Conservation (phyloP, 2,329 filamentous ascomycete species). For the Aspergillus calidoustus region DNA sequence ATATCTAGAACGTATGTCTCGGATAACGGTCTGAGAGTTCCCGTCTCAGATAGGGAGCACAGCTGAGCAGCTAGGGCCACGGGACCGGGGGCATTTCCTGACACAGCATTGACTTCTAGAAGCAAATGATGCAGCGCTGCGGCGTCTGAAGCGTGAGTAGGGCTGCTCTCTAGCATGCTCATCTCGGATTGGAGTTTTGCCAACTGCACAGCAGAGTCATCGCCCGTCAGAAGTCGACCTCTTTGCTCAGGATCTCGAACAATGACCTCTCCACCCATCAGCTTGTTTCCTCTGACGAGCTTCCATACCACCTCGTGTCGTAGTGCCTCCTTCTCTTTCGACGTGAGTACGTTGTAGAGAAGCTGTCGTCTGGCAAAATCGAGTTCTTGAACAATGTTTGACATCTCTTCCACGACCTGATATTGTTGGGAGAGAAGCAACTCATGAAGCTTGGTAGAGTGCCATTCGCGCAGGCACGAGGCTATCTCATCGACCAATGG, state of each 20-base stretch:
- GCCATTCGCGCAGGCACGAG: conserved; percentile 95
- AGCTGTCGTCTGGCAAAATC: conserved; percentile 87
- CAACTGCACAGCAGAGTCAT: conserved; percentile 90
- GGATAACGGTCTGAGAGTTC: conserved; percentile 70
- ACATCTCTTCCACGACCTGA: conserved; percentile 76
- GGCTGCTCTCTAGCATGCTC: conserved; percentile 88
- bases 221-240: conserved; percentile 84
- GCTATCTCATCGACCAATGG: conserved; percentile 97
- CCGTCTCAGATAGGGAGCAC: conserved; percentile 70
- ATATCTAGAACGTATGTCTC: conserved; percentile 83
- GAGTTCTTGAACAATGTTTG: conserved; percentile 77
- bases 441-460: conserved; percentile 94
- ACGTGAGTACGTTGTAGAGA: conserved; percentile 89
- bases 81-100: conserved; percentile 74
- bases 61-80: conserved; percentile 79
- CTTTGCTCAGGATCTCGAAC: conserved; percentile 84
- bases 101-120: conserved; percentile 81
- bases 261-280: conserved; percentile 91
- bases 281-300: conserved; percentile 89
- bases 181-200: conserved; percentile 93
- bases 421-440: conserved; percentile 85
- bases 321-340: conserved; percentile 77
- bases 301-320: conserved; percentile 96
- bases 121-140: conserved; percentile 78
- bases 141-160: conserved; percentile 68